These are phyloP conservation scores for Zelonia costaricensis DNA, from an alignment of 208 protist genomes.

Conservation along the genomic window DNA sequence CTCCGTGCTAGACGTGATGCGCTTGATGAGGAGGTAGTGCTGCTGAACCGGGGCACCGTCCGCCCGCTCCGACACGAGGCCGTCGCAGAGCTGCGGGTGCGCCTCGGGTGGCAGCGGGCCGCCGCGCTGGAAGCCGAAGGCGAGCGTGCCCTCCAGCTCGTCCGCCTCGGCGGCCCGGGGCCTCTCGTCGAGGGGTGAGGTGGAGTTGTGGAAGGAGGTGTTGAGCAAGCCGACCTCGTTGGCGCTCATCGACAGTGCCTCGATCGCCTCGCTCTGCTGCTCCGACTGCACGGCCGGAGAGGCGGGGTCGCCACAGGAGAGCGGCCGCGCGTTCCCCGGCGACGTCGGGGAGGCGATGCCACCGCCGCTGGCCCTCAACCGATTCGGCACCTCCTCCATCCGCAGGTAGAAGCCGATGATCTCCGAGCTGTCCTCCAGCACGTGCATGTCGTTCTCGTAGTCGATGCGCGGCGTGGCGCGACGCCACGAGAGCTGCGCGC, in stretches of 20 bases:
- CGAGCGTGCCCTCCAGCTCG: constrained; percentile 28
- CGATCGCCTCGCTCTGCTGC: background rate
- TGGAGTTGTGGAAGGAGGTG: constrained; percentile 17
- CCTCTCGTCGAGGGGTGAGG: constrained; percentile 11
- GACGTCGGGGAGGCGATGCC: background rate
- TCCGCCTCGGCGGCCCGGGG: constrained; percentile 19
- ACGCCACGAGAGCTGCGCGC: constrained; percentile 66
- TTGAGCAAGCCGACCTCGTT: constrained; percentile 11
- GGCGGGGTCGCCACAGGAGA: background rate
- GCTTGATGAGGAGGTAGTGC: constrained; percentile 32
- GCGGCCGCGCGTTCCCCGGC: background rate
- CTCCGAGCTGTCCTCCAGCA: constrained; percentile 75
- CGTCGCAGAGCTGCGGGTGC: constrained; percentile 25
- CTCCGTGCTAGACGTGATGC: constrained; percentile 25
- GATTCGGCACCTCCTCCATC: constrained; percentile 60
- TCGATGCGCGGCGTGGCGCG: constrained; percentile 63
- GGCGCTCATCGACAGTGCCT: constrained; percentile 16
- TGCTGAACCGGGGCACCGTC: background rate
- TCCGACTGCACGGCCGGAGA: background rate
- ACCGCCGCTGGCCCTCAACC: background rate
- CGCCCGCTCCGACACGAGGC: constrained; percentile 12
- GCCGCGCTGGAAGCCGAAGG: constrained; percentile 25
- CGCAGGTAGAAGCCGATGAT: constrained; percentile 74
- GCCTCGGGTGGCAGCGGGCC: constrained; percentile 24
- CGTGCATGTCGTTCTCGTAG: constrained; percentile 88